Conservation (phyloP, 345 rosid genomes). For the Brassica carinata region DNA sequence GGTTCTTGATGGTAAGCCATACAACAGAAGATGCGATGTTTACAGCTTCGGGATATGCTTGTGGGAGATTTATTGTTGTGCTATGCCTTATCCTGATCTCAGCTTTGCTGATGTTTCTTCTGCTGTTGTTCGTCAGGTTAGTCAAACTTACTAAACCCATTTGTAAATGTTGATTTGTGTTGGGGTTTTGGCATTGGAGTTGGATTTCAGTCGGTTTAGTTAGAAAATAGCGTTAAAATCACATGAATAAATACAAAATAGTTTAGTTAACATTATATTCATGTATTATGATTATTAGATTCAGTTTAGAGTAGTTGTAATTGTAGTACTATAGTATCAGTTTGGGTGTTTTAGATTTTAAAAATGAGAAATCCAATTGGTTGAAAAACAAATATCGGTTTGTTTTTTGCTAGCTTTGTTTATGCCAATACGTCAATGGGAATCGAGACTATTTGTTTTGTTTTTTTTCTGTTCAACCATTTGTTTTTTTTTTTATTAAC, state of each 20-base stretch:
- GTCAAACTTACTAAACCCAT: conserved; percentile 22
- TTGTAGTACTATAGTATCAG: not conserved
- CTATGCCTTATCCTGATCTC: conserved; percentile 91
- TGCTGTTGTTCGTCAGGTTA: conserved; percentile 90
- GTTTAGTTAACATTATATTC: not conserved
- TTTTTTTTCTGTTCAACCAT: not conserved
- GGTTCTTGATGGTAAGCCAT: conserved; percentile 98
- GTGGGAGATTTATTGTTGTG: conserved; percentile 99
- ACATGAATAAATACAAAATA: not conserved
- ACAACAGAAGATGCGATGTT: conserved; percentile 93
- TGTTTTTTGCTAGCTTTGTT: not conserved
- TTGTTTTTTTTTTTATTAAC: not conserved
- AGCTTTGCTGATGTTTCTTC: conserved; percentile 90
- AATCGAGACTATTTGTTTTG: not conserved
- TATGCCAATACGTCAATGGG: not conserved
- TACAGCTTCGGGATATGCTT: conserved; percentile 99
- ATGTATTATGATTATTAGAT: not conserved
- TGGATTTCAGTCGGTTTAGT: not conserved
- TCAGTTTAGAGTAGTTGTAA: not conserved
- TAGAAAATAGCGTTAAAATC: not conserved
- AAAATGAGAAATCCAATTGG: not conserved
- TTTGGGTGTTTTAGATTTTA: not conserved
- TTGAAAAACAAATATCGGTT: not conserved
- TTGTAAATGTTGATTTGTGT: not conserved
- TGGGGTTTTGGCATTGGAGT: not conserved